Evolutionary conservation across 1,139 yeast genomes (phyloP), one percentile per base, ranked within the genome.

Genomic region (Taiozyma sp.): DNA sequence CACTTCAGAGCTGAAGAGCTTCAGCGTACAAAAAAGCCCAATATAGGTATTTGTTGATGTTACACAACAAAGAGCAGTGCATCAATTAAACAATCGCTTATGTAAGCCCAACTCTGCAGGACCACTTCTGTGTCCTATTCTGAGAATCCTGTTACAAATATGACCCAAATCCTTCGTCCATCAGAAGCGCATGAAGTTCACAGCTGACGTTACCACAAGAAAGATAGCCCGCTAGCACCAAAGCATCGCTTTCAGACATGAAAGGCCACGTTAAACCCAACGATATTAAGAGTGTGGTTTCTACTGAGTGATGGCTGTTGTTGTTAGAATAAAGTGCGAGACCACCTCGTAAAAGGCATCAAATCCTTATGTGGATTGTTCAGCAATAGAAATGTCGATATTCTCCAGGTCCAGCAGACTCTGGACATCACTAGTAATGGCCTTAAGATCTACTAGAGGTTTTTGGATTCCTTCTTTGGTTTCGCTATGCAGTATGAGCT

Each of bases 1-100:
- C 14, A 51, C 50, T 8, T 58, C 64, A 5, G 44, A 45, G 9
- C 68, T 67, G 45, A 64, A 69, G 19, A 69, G 66, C 8, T 65
- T 63, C n/a, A n/a, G n/a, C n/a, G n/a, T n/a, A 12, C 7, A 30
- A 13, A 13, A 10, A 30, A 13, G 2, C 34, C 10, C 34, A 30
- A 30, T 30, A 30, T 30, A 47, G 48, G 10, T 28, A n/a, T 24
- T 24, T 24, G 27, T 24, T 24, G 27, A 24, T 24, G 27, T 24
- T 6, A 24, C 6, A 24, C n/a, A n/a, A n/a, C 27, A 24, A 24
- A 6, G 6, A 24, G 27, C 6, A 24, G 6, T 24, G 27, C 6
- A 6, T 24, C 27, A 6, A 6, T 6, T 24, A 24, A 24, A 24
- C 6, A 24, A 24, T 24, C 4, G 27, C 27, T 24, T 4, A 24